These are phyloP conservation scores for Fusarium duplospermum DNA, from an alignment of 2,329 filamentous ascomycete species.

Conservation along the genomic window DNA sequence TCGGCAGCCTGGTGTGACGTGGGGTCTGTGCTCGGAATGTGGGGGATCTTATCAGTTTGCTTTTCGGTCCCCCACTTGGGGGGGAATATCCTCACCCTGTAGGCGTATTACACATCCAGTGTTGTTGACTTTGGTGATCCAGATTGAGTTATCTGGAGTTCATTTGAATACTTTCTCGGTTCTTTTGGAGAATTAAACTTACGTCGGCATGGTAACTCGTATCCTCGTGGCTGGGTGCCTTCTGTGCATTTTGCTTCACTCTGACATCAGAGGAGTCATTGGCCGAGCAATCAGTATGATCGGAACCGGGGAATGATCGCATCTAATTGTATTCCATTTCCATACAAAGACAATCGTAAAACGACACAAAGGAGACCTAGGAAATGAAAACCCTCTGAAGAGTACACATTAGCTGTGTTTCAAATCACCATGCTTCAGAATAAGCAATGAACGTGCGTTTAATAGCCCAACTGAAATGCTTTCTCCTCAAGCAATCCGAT, in stretches of 20 bases:
- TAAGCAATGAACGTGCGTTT: background rate
- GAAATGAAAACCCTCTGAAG: background rate
- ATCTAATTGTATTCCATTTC: background rate
- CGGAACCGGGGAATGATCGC: background rate
- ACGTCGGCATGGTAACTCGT: background rate
- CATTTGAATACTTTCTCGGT: background rate
- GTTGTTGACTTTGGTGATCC: background rate
- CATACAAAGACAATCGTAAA: background rate
- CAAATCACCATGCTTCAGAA: background rate
- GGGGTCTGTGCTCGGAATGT: slow-evolving; percentile 20
- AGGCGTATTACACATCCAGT: background rate
- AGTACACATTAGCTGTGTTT: background rate
- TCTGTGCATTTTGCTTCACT: background rate
- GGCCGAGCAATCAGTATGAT: background rate
- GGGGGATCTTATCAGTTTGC: slow-evolving; percentile 35
- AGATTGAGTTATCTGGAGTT: background rate
- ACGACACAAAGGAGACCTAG: no score
- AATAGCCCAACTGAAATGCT: background rate
- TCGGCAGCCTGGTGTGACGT: slow-evolving; percentile 5
- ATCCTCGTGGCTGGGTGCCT: background rate
- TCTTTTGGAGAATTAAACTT: background rate
- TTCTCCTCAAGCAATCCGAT: background rate
- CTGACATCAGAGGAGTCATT: background rate
- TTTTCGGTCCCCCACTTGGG: slow-evolving; percentile 24
- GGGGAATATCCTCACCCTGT: slow-evolving; percentile 18